These are phyloP conservation scores for Panellus pusillus DNA, from an alignment of 768 basidiomycete genomes.

Conservation along the genomic window DNA sequence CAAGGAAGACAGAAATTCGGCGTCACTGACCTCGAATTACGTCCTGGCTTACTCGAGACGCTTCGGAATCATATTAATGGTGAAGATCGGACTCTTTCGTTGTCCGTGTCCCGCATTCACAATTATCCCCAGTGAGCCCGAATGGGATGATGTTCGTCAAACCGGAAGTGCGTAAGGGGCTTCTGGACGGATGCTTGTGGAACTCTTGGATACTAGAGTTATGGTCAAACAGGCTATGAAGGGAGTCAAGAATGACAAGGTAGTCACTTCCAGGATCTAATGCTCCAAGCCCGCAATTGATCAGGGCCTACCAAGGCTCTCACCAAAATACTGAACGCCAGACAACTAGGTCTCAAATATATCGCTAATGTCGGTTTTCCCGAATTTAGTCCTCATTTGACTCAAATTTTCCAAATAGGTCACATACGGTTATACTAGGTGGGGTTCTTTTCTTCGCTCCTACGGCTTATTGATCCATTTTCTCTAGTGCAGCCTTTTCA, in stretches of 20 bases:
- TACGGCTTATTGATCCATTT: not conserved
- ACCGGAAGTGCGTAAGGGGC: slow-evolving; percentile 75
- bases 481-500: slow-evolving; percentile 79
- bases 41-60: slow-evolving; percentile 64
- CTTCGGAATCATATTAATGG: slow-evolving; percentile 79
- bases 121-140: slow-evolving; percentile 67
- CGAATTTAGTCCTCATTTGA: too few species aligned
- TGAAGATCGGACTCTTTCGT: slow-evolving; percentile 30
- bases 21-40: slow-evolving; percentile 68
- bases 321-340: slow-evolving; percentile 76
- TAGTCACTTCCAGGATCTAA: slow-evolving; percentile 23
- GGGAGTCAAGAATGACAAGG: slow-evolving; percentile 71
- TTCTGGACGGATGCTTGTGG: slow-evolving; percentile 89
- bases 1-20: slow-evolving; percentile 89
- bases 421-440: slow-evolving; percentile 88
- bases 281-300: not conserved
- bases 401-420: slow-evolving; percentile 27
- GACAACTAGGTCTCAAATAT: slow-evolving; percentile 91
- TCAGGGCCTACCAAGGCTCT: slow-evolving; percentile 53
- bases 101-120: not conserved
- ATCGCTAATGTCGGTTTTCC: slow-evolving; percentile 66
- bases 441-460: not conserved
- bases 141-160: slow-evolving; percentile 97
- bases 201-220: slow-evolving; percentile 90
- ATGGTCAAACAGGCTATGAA: slow-evolving; percentile 99